These are phyloP conservation scores for Auricularia sp. DNA, from an alignment of 768 basidiomycete genomes.

Conservation along the genomic window DNA sequence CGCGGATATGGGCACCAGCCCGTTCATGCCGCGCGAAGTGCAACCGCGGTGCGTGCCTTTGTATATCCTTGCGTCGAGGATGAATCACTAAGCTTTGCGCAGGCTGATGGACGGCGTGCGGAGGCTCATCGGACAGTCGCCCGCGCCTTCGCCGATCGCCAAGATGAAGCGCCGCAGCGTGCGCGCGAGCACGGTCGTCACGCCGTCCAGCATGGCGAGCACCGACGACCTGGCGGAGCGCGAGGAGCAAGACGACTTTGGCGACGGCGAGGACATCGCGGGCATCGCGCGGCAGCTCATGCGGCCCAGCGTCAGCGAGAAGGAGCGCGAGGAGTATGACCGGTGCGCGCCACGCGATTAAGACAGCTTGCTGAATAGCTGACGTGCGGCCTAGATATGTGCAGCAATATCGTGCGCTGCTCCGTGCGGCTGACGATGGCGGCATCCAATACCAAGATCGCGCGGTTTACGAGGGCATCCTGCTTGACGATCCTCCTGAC, in stretches of 20 bases:
- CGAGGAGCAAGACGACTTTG: not conserved
- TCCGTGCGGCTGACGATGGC: not conserved
- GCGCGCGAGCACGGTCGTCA: not conserved
- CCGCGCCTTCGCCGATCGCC: not conserved
- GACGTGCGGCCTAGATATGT: not conserved
- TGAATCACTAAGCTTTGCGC: not conserved
- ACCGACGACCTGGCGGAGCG: not conserved
- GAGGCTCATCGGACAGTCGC: not conserved
- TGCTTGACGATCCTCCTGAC: not conserved
- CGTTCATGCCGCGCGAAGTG: not conserved
- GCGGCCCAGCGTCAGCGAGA: not conserved
- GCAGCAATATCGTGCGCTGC: not conserved
- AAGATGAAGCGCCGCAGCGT: not conserved
- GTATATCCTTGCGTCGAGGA: not conserved
- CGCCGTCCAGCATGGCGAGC: not conserved
- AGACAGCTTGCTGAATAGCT: not conserved
- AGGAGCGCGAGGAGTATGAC: not conserved
- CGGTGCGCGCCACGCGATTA: not conserved
- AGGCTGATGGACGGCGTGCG: not conserved
- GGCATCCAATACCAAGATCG: not conserved
- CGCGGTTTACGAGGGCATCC: not conserved
- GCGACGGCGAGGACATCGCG: not conserved
- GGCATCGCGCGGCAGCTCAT: not conserved
- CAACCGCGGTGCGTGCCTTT: not conserved
- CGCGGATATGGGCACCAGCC: not conserved